Percentiles rank a stretch among this genome's conserved stretches.
Conservation (phyloP, 1,284 basidiomycete genomes). For the Tilletia caries region DNA sequence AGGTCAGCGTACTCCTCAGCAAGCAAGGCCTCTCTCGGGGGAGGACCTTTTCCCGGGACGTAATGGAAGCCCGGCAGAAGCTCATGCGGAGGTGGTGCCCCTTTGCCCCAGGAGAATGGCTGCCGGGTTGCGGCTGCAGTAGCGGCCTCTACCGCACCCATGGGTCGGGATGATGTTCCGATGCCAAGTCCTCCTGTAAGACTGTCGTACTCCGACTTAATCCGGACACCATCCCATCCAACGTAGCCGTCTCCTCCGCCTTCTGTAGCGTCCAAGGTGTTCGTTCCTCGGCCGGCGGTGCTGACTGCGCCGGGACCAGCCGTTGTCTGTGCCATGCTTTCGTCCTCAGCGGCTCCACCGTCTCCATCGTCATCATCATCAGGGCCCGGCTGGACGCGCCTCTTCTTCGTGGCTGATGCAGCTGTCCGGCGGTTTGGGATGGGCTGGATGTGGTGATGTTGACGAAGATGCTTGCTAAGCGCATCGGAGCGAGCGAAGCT, state of each 20-base stretch:
- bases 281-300: not conserved
- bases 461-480: constrained; percentile 81
- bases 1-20: constrained; percentile 9
- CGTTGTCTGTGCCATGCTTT: constrained; percentile 1
- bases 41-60: not conserved
- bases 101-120: not conserved
- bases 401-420: constrained; percentile 4
- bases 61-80: constrained; percentile 1
- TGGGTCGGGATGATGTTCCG: not conserved
- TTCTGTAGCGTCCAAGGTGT: not conserved
- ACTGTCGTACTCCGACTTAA: not conserved
- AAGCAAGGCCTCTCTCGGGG: not conserved
- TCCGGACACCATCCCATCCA: not conserved
- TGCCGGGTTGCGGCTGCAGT: not conserved
- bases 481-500: constrained; percentile 88
- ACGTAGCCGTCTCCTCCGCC: constrained; percentile 6
- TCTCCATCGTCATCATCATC: constrained; percentile 25
- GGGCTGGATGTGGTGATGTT: constrained; percentile 64
- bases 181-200: not conserved
- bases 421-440: constrained; percentile 24
- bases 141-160: constrained; percentile 1
- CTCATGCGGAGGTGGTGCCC: not conserved
- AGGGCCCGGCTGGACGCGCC: not conserved
- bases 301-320: not conserved
- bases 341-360: constrained; percentile 10